A percentile compares a stretch with the other conserved stretches of the same genome.
Evolutionary conservation across 441 rosid genomes (phyloP).

Genomic region (Aleurites moluccanus): DNA sequence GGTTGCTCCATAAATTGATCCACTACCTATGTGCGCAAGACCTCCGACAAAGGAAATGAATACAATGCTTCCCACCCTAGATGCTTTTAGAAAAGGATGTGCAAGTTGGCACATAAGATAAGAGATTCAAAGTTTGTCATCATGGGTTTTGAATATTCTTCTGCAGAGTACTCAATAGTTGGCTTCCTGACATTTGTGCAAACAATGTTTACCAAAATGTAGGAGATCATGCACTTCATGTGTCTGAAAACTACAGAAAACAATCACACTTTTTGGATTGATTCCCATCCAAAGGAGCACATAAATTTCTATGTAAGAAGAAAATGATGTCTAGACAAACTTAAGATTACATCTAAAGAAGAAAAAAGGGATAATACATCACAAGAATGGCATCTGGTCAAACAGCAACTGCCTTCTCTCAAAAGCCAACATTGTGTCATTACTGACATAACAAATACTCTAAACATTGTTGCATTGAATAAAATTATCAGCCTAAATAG

Average conservation of each 20-base stretch:
- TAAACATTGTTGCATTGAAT: no score
- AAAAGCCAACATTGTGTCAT: neutral
- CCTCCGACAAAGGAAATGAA: constrained; percentile 87
- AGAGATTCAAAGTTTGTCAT: constrained; percentile 68
- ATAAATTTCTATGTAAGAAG: neutral
- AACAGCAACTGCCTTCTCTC: neutral
- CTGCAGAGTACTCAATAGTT: constrained; percentile 59
- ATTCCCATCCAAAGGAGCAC: neutral
- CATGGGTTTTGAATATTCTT: constrained; percentile 57
- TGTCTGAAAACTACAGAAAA: neutral
- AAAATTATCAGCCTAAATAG: neutral
- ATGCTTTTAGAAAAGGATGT: constrained; percentile 82
- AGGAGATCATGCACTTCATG: constrained; percentile 11
- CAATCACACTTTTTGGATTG: neutral
- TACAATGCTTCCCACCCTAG: constrained; percentile 68
- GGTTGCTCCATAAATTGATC: constrained; percentile 65
- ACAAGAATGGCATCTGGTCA: neutral
- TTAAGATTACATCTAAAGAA: neutral
- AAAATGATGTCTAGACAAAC: neutral
- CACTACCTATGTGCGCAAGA: constrained; percentile 41
- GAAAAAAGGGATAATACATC: neutral
- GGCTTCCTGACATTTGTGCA: constrained; percentile 84
- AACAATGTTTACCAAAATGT: constrained; percentile 69
- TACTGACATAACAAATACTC: neutral
- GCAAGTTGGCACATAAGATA: constrained; percentile 77